A percentile compares a stretch with the other conserved stretches of the same genome.
Evolutionary conservation across 441 rosid species (phyloP).

Genomic region (Corymbia citriodora): DNA sequence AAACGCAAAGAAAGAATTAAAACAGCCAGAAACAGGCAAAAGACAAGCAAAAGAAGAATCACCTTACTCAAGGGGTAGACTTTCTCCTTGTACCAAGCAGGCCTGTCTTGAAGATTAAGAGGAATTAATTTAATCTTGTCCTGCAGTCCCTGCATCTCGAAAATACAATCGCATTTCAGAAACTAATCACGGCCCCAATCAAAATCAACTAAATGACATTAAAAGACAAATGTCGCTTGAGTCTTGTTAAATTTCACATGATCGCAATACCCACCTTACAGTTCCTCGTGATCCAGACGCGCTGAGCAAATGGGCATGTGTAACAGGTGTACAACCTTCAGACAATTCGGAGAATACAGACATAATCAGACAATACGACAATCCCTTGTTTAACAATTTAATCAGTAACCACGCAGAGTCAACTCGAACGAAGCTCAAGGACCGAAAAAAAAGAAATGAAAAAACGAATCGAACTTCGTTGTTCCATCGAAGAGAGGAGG

Average conservation of each 20-base stretch:
- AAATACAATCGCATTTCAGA: background rate
- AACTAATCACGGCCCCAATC: background rate
- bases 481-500: conserved; percentile 17
- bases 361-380: background rate
- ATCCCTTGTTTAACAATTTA: background rate
- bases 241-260: background rate
- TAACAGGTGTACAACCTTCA: conserved; percentile 8
- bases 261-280: background rate
- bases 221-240: background rate
- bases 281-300: conserved; percentile 6
- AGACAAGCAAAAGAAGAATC: background rate
- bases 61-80: conserved; percentile 49
- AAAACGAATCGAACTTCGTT: conserved; percentile 1
- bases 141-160: conserved; percentile 38
- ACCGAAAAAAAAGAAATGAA: background rate
- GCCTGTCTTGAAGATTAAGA: conserved; percentile 35
- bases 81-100: conserved; percentile 53
- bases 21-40: background rate
- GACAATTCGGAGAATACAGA: background rate
- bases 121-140: conserved; percentile 38
- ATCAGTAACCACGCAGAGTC: background rate
- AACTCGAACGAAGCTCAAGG: background rate
- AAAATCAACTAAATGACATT: background rate
- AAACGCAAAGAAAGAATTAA: background rate
- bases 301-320: conserved; percentile 8